A percentile compares a stretch with the other conserved stretches of the same genome.
Conservation (phyloP, 805 yeast species). For the Candida insectalens region DNA sequence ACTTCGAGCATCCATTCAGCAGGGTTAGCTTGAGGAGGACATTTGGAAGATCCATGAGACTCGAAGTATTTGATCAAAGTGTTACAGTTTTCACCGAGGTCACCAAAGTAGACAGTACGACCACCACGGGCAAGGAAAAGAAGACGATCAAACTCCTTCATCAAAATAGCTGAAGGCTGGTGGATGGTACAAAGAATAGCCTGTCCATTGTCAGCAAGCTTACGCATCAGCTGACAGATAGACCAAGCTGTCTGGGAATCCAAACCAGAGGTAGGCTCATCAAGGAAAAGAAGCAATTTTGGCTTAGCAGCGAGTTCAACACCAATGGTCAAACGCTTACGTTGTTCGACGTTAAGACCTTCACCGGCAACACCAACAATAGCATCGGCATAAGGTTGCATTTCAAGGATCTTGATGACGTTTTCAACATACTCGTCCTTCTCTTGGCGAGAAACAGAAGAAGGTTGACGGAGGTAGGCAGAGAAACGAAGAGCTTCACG, state of each 20-base stretch:
- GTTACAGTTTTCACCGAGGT: slow-evolving; percentile 46
- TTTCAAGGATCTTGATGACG: slow-evolving; percentile 38
- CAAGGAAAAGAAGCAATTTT: slow-evolving; percentile 41
- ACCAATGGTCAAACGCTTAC: slow-evolving; percentile 46
- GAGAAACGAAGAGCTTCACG: slow-evolving; percentile 45
- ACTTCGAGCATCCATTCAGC: slow-evolving; percentile 91
- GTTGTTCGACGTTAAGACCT: slow-evolving; percentile 47
- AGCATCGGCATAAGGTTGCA: slow-evolving; percentile 48
- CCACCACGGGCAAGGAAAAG: slow-evolving; percentile 65
- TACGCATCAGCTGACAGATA: slow-evolving; percentile 42
- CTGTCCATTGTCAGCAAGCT: slow-evolving; percentile 42
- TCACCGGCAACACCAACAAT: slow-evolving; percentile 38
- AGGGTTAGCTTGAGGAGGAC: slow-evolving; percentile 67
- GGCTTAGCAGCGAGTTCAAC: slow-evolving; percentile 50
- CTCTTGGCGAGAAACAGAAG: slow-evolving; percentile 29
- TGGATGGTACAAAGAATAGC: slow-evolving; percentile 65
- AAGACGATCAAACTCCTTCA: slow-evolving; percentile 71
- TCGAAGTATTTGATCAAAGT: slow-evolving; percentile 60
- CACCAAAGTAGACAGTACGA: slow-evolving; percentile 67
- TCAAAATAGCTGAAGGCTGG: slow-evolving; percentile 75
- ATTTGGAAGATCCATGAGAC: slow-evolving; percentile 49
- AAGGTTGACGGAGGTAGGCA: slow-evolving; percentile 38
- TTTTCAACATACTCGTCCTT: slow-evolving; percentile 43
- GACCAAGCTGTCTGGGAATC: slow-evolving; percentile 57
- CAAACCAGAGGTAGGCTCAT: slow-evolving; percentile 54